Base-by-base conservation (phyloP, 2,329 filamentous ascomycete species). In the Eutypa lata region DNA sequence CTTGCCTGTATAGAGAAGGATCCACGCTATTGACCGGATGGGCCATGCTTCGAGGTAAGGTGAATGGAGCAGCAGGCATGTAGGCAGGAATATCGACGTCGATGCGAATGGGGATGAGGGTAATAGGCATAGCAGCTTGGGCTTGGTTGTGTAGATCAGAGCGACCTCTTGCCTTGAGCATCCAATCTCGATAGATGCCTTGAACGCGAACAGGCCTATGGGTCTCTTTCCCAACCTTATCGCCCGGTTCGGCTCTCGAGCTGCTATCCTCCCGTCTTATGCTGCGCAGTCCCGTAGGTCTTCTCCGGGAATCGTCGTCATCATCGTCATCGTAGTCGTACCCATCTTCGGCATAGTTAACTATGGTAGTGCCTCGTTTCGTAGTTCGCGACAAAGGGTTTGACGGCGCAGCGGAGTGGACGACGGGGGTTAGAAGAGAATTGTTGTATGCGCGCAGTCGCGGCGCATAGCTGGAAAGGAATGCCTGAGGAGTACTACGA, bases 341-440 rank as follows among this genome's bases (percentile, higher is more conserved):
- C 46, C 92, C 92, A 69, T 97, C 93, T 69, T 99, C 94, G 22
- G 94, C 93, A 68, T 99, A 99, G 75, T 97, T 99, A 73, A 97
- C 94, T 58, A 93, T 90, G 33, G 90, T 94, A 2, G 94, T 97
- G 53, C 94, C 94, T 72, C 94, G 88, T 77, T 99, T 97, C 8
- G 94, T 97, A n/a, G 90, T 96, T 68, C 93, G 85, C 63, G 90
- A 81, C 54, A 82, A 76, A 38, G 87, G 83, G 22, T 84, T 86
- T 2, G 83, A 71, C n/a, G 83, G 80, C 53, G 78, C 77, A 61
- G 86, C 80, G 57, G 84, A 86, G 51, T 88, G 89, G 56, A 93
- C 82, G 57, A 94, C 86, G 35, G 93, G 92, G 22, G 90, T 90
- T 56, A 97, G 83, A 51, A 97, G 84, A 37, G 93, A 90, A 76